Conservation (phyloP, 768 basidiomycete species). For the Hygrocybe punicea region DNA sequence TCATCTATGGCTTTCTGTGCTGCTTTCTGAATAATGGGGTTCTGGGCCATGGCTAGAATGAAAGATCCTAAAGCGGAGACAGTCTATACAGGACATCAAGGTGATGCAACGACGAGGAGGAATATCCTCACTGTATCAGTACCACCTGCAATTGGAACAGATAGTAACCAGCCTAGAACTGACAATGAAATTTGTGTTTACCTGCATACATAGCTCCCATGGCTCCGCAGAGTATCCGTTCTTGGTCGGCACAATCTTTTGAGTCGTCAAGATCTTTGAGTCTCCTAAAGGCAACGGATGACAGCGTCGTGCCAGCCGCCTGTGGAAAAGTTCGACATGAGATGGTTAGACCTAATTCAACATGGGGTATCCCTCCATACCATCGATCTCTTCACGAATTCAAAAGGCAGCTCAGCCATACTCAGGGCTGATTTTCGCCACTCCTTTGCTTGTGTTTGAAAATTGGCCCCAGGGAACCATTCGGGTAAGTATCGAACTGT, state of each 20-base stretch:
- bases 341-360: not conserved
- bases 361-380: constrained; percentile 15
- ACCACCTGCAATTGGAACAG: constrained; percentile 1
- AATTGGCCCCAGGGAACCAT: constrained; percentile 45
- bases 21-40: constrained; percentile 37
- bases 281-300: constrained; percentile 1
- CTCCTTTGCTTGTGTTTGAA: constrained; percentile 34
- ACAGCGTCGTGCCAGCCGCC: not conserved
- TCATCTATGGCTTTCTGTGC: constrained; percentile 42
- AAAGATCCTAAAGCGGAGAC: constrained; percentile 29
- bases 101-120: not conserved
- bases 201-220: constrained; percentile 5
- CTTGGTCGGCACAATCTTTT: not conserved
- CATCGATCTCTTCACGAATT: constrained; percentile 23
- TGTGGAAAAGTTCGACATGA: not conserved
- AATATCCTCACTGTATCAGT: constrained; percentile 3
- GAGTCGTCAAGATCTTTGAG: not conserved
- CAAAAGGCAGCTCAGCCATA: constrained; percentile 35
- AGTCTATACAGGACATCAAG: constrained; percentile 14
- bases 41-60: constrained; percentile 38
- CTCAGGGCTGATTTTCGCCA: constrained; percentile 29
- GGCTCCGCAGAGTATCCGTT: not conserved
- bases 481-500: constrained; percentile 36
- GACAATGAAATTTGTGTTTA: not conserved
- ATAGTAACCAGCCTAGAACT: not conserved